A percentile compares a stretch with the other conserved stretches of the same genome.
These are phyloP conservation scores for Clarireedia hainanense DNA, from an alignment of 2,329 filamentous ascomycete genomes.

Conservation along the genomic window DNA sequence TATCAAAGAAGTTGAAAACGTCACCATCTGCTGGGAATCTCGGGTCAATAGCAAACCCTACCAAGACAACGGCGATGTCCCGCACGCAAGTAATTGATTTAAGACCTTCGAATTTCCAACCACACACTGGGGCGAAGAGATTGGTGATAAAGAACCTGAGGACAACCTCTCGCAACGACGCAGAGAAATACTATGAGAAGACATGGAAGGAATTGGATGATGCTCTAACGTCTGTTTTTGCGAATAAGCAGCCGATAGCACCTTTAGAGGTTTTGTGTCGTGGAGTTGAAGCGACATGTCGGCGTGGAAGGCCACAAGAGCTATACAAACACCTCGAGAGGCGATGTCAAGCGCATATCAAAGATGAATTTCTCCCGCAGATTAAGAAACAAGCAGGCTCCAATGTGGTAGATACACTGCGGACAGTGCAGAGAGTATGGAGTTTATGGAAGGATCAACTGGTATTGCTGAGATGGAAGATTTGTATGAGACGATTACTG, in stretches of 20 bases:
- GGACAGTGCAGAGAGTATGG: slow-evolving; percentile 54
- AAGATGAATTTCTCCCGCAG: slow-evolving; percentile 46
- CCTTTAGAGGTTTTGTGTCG: slow-evolving; percentile 88
- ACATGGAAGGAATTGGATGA: slow-evolving; percentile 67
- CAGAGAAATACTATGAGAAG: slow-evolving; percentile 70
- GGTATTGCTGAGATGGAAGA: slow-evolving; percentile 39
- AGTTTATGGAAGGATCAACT: slow-evolving; percentile 69
- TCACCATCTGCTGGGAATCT: slow-evolving; percentile 43
- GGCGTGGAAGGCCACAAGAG: slow-evolving; percentile 62
- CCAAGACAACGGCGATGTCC: slow-evolving; percentile 14
- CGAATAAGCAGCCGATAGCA: slow-evolving; percentile 49
- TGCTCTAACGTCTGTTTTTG: slow-evolving; percentile 68
- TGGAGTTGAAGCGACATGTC: slow-evolving; percentile 85
- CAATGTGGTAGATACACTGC: slow-evolving; percentile 57
- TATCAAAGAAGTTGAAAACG: slow-evolving; percentile 68
- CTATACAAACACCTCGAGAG: slow-evolving; percentile 59
- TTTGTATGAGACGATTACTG: background rate
- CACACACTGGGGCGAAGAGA: slow-evolving; percentile 71
- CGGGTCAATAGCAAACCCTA: slow-evolving; percentile 18
- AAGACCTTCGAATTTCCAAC: slow-evolving; percentile 46
- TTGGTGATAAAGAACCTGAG: slow-evolving; percentile 92
- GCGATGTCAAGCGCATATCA: slow-evolving; percentile 62
- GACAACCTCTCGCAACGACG: slow-evolving; percentile 48
- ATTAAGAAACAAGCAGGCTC: slow-evolving; percentile 40
- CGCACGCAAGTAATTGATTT: slow-evolving; percentile 20